phyloP scores from a whole-genome alignment of 1,139 yeast genomes.

The Geotrichum cucujoidarum region DNA sequence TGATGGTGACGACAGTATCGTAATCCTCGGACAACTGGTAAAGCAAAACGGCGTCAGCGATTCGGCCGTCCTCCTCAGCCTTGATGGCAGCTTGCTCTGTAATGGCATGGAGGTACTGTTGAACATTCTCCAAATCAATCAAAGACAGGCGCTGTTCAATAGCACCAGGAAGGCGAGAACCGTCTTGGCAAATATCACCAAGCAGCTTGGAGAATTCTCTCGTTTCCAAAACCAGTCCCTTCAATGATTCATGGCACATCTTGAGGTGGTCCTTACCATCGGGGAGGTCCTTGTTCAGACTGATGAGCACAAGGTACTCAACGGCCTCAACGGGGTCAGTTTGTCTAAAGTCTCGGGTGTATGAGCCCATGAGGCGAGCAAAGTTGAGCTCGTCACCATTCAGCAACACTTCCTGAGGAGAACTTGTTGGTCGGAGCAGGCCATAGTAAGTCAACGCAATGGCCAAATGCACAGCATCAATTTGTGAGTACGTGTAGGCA shows the following conservation, averaged over 20 bases:
- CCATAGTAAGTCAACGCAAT: slow-evolving; percentile 78
- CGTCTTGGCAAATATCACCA: slow-evolving; percentile 75
- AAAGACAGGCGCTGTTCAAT: slow-evolving; percentile 72
- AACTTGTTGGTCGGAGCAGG: slow-evolving; percentile 49
- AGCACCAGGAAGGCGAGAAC: slow-evolving; percentile 76
- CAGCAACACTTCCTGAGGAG: slow-evolving; percentile 28
- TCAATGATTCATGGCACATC: slow-evolving; percentile 71
- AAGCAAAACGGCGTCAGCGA: slow-evolving; percentile 76
- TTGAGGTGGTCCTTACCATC: slow-evolving; percentile 37
- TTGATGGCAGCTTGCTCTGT: slow-evolving; percentile 80
- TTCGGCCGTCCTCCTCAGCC: slow-evolving; percentile 90
- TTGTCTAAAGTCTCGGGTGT: slow-evolving; percentile 74
- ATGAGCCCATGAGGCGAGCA: slow-evolving; percentile 39
- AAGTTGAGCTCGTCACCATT: slow-evolving; percentile 31
- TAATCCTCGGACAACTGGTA: slow-evolving; percentile 88
- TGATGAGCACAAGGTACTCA: slow-evolving; percentile 74
- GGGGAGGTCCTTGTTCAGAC: slow-evolving; percentile 42
- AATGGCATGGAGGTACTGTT: slow-evolving; percentile 57
- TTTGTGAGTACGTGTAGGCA: slow-evolving; percentile 61
- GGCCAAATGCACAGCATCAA: slow-evolving; percentile 90
- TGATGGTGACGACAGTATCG: slow-evolving; percentile 75
- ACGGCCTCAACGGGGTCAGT: slow-evolving; percentile 89
- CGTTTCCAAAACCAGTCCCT: slow-evolving; percentile 80
- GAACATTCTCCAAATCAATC: slow-evolving; percentile 52
- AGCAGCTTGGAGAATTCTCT: slow-evolving; percentile 75